These are phyloP conservation scores for Saccharomycopsis crataegensis DNA, from an alignment of 1,139 yeast genomes.

Conservation along the genomic window DNA sequence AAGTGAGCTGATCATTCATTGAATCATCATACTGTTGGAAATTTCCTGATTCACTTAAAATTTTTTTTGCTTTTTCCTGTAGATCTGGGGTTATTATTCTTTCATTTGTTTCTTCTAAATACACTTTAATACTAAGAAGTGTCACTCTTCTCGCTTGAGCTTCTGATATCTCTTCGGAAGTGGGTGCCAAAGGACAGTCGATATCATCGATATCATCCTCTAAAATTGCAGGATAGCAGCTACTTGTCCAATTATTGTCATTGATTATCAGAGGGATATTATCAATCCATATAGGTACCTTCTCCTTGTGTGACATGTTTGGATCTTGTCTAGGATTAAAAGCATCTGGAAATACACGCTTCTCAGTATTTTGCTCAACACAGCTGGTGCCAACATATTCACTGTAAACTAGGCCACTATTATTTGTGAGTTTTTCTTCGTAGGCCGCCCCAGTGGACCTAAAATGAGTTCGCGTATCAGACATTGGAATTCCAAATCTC, in stretches of 20 bases:
- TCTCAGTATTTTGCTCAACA: background rate
- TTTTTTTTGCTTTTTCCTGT: slow-evolving; percentile 3
- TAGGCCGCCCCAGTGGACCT: background rate
- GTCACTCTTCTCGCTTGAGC: slow-evolving; percentile 48
- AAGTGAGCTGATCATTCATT: too few relatives aligned
- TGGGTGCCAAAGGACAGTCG: slow-evolving; percentile 24
- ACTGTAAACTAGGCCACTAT: slow-evolving; percentile 4
- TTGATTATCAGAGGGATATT: slow-evolving; percentile 38
- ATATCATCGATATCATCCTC: slow-evolving; percentile 26
- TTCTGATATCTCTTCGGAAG: slow-evolving; percentile 38
- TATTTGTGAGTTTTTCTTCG: slow-evolving; percentile 1
- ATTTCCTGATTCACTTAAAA: background rate
- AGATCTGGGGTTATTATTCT: slow-evolving; percentile 7
- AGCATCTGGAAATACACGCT: slow-evolving; percentile 27
- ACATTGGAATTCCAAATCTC: background rate
- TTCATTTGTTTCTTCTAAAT: background rate
- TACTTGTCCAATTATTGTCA: slow-evolving; percentile 28
- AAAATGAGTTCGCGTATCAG: slow-evolving; percentile 1
- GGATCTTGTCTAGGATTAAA: slow-evolving; percentile 53
- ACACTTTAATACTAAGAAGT: slow-evolving; percentile 30
- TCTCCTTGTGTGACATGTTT: slow-evolving; percentile 56
- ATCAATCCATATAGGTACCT: slow-evolving; percentile 54
- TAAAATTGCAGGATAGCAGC: slow-evolving; percentile 42
- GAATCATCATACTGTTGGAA: too few relatives aligned
- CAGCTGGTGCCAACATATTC: background rate